These are phyloP conservation scores for Diaporthe sp. DNA, from an alignment of 2,329 filamentous ascomycete genomes.

Conservation along the genomic window DNA sequence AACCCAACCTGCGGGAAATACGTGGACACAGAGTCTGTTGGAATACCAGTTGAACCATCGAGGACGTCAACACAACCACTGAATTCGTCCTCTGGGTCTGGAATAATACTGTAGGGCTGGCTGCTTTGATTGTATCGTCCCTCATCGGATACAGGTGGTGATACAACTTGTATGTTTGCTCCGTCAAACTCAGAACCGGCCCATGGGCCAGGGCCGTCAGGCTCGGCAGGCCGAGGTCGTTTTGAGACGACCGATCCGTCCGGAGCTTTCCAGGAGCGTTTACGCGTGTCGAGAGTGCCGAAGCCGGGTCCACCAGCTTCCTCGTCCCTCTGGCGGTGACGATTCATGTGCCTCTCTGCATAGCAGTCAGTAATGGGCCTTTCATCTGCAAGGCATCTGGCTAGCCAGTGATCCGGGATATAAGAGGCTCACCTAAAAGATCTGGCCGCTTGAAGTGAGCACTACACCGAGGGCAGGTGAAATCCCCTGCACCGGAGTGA, in stretches of 20 bases:
- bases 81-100: constrained; percentile 43
- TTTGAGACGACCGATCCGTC: constrained; percentile 65
- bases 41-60: background rate
- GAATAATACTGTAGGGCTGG: constrained; percentile 39
- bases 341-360: constrained; percentile 68
- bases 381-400: too few species aligned
- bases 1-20: constrained; percentile 8
- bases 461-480: constrained; percentile 69
- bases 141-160: constrained; percentile 38
- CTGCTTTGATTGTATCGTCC: constrained; percentile 34
- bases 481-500: constrained; percentile 61
- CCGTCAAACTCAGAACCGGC: constrained; percentile 14
- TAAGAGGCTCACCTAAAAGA: constrained; percentile 60
- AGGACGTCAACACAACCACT: constrained; percentile 1
- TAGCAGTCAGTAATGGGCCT: constrained; percentile 24
- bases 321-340: constrained; percentile 65
- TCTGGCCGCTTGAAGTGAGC: constrained; percentile 73
- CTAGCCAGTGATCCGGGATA: background rate
- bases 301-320: constrained; percentile 66
- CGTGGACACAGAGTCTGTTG: background rate
- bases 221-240: constrained; percentile 44
- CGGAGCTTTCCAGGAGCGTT: constrained; percentile 67
- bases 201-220: constrained; percentile 28
- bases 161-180: constrained; percentile 32
- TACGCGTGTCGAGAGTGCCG: constrained; percentile 65